A percentile compares a stretch with the other conserved stretches of the same genome.
phyloP scores from a whole-genome alignment of 2,329 filamentous ascomycete genomes.

The Aspergillus brunneoviolaceus region DNA sequence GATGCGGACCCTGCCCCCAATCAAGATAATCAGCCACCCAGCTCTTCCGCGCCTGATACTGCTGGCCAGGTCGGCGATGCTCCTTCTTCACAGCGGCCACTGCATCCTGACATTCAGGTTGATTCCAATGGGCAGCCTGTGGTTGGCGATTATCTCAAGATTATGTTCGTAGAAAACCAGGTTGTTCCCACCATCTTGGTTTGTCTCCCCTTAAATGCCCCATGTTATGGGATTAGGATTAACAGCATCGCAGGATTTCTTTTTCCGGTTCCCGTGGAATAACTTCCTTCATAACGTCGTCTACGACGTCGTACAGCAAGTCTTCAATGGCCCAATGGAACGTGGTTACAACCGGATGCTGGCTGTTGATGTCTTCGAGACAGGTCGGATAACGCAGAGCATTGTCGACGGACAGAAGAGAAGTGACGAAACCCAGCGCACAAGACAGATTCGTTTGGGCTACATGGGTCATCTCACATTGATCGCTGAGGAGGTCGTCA shows the following conservation, averaged over 20 bases:
- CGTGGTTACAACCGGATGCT: slow-evolving; percentile 87
- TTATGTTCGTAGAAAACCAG: slow-evolving; percentile 90
- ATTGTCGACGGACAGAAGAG: slow-evolving; percentile 88
- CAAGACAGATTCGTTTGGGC: slow-evolving; percentile 85
- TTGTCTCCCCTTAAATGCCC: slow-evolving; percentile 42
- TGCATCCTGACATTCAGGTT: slow-evolving; percentile 51
- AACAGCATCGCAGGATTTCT: slow-evolving; percentile 70
- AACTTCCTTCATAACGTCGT: slow-evolving; percentile 99
- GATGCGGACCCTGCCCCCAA: slow-evolving; percentile 68
- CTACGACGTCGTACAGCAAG: slow-evolving; percentile 97
- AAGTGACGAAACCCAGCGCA: slow-evolving; percentile 80
- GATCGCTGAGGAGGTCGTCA: slow-evolving; percentile 97
- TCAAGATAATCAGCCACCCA: slow-evolving; percentile 24
- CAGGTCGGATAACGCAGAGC: slow-evolving; percentile 81
- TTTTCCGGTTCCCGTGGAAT: slow-evolving; percentile 98
- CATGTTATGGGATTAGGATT: neutral
- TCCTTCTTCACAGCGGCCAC: slow-evolving; percentile 22
- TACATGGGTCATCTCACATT: slow-evolving; percentile 98
- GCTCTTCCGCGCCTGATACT: slow-evolving; percentile 19
- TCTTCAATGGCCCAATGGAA: slow-evolving; percentile 98
- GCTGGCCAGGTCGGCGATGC: slow-evolving; percentile 20
- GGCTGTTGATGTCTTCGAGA: slow-evolving; percentile 89
- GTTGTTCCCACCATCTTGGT: slow-evolving; percentile 96
- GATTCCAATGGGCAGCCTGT: slow-evolving; percentile 69
- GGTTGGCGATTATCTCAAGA: slow-evolving; percentile 91